Evolutionary conservation across 495 filamentous ascomycete species (phyloP), one percentile per base, ranked within the genome.

Genomic region (Aspergillus nanangensis): DNA sequence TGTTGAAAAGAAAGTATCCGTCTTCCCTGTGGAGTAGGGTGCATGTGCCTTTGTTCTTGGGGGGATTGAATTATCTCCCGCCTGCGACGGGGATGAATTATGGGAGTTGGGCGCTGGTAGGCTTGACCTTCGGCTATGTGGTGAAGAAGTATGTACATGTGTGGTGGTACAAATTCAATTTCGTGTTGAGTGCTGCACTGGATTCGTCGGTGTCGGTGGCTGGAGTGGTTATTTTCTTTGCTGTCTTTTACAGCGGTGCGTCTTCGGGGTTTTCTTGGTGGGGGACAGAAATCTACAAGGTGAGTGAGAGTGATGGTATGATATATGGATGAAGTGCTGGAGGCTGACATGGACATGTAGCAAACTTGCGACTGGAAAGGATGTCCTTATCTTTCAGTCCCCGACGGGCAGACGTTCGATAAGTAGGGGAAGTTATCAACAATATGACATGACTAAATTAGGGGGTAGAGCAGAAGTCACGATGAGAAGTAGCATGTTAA

Each of bases 121-220:
- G 86, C 58, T 84, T 81, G 50, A 45, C 83, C 5, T 93, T 93
- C 61, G 54, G 56, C 3, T 44, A 80, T 50, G 46, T 82, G 5
- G 74, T 94, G 36, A 72, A 78, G 44, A 79, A 70, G 11, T 69
- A 80, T 9, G 74, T 78, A 3, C 57, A 53, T 8, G 78, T 66
- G 5, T 94, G 88, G 88, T 91, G 87, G 88, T 78, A 74, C 0
- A 92, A 91, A 61, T 94, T 92, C 58, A 92, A 85, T 25, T 90
- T 90, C 80, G 90, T 87, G 8, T 66, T 93, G 41, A 82, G 77
- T 42, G 86, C 87, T 1, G 88, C 86, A 9, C 68, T 93, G 42
- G 89, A 94, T 44, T 88, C 87, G 1, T 84, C 85, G 0, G 61
- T 92, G 8, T 85, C 88, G 2, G 81, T 89, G 50, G 84, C 82